Evolutionary conservation across 257 asterid genomes (phyloP).

Genomic region (Scutellaria galericulata): DNA sequence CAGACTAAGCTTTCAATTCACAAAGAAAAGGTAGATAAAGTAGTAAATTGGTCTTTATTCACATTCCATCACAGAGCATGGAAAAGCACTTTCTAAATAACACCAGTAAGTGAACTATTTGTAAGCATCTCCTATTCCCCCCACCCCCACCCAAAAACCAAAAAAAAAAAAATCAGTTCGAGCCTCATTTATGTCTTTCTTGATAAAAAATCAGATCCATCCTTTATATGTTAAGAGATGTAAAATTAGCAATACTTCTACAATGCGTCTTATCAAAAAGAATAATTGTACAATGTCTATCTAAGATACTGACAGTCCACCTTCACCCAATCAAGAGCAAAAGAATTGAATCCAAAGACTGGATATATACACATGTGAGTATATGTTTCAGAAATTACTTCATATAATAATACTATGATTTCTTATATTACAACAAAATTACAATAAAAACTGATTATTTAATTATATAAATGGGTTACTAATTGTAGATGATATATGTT

Average conservation of each 20-base stretch:
- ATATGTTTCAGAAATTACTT: not conserved
- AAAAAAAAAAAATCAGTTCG: not conserved
- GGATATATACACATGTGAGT: not conserved
- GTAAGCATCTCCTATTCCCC: not conserved
- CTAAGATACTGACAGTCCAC: not conserved
- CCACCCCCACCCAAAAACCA: too few relatives aligned
- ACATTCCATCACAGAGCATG: too few relatives aligned
- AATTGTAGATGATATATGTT: too few relatives aligned
- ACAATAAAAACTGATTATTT: not conserved
- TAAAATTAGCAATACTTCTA: not conserved
- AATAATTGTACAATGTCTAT: not conserved
- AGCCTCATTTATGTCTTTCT: slow-evolving; percentile 6
- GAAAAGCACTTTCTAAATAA: too few relatives aligned
- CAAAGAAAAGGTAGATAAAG: not conserved
- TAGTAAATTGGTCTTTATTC: too few relatives aligned
- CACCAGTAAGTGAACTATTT: not conserved
- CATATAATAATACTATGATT: not conserved
- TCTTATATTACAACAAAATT: not conserved
- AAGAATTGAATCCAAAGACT: not conserved
- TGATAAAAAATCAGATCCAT: not conserved
- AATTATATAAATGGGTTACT: too few relatives aligned
- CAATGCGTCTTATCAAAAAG: too few relatives aligned
- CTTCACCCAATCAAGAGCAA: slow-evolving; percentile 13
- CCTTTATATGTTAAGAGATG: not conserved
- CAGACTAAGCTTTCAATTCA: slow-evolving; percentile 22